Evolutionary conservation across 1,284 basidiomycete genomes (phyloP).

Genomic region (Tilletia horrida): DNA sequence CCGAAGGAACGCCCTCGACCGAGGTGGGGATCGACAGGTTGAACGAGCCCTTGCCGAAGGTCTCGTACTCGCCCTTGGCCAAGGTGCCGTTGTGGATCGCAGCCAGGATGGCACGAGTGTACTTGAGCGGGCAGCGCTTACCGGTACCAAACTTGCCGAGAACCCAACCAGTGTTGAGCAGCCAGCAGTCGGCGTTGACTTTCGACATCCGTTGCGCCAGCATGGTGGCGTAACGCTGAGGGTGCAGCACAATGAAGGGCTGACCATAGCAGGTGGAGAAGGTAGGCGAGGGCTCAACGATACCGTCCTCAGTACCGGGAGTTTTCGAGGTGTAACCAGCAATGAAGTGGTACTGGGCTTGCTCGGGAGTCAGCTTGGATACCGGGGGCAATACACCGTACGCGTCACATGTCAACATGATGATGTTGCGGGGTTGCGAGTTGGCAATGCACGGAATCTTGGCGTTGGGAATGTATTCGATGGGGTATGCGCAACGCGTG

Average conservation of each 20-base stretch:
- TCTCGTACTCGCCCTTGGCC: conserved; percentile 78
- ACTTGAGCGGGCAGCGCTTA: conserved; percentile 54
- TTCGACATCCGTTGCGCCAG: conserved; percentile 89
- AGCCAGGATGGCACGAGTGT: conserved; percentile 92
- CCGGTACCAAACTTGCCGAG: conserved; percentile 82
- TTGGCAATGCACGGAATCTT: conserved; percentile 60
- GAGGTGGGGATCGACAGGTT: conserved; percentile 48
- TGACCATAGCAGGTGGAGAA: conserved; percentile 99
- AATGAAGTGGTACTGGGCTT: conserved; percentile 76
- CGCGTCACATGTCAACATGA: conserved; percentile 97
- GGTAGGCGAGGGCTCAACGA: conserved; percentile 94
- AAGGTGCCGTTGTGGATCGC: conserved; percentile 93
- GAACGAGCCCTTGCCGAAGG: conserved; percentile 59
- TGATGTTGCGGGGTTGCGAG: conserved; percentile 70
- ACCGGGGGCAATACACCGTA: conserved; percentile 97
- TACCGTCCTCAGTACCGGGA: conserved; percentile 96
- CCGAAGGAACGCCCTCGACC: conserved; percentile 41
- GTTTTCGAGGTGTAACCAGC: conserved; percentile 76
- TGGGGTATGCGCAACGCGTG: conserved; percentile 72
- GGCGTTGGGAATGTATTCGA: conserved; percentile 81
- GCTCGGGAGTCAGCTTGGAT: conserved; percentile 83
- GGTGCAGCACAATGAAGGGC: conserved; percentile 95
- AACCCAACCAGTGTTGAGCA: conserved; percentile 99
- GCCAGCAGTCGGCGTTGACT: conserved; percentile 90
- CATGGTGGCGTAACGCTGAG: conserved; percentile 83